A percentile compares a stretch with the other conserved stretches of the same genome.
Evolutionary conservation across 2,329 filamentous ascomycete species (phyloP).

Genomic region (Sporothrix dimorphospora): DNA sequence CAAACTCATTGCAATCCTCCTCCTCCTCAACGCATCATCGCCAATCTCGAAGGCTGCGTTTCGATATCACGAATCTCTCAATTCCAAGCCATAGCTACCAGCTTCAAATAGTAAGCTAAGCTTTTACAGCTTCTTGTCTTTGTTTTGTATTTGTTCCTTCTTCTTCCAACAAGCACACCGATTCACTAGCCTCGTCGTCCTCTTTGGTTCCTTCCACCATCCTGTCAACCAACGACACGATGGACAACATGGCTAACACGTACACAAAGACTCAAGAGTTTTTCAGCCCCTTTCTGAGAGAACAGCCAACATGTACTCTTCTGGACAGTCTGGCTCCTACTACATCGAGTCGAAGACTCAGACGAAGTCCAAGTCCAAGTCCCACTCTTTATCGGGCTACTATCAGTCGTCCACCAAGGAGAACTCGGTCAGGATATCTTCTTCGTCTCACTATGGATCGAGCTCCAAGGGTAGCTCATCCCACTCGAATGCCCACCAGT

Average conservation of each 20-base stretch:
- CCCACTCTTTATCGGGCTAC: no score
- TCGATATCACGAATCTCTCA: not conserved
- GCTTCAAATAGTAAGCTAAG: not conserved
- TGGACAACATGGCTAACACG: not conserved
- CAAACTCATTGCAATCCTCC: no score
- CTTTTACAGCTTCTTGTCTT: not conserved
- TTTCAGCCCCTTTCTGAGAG: not conserved
- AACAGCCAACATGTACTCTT: not conserved
- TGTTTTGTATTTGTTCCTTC: not conserved
- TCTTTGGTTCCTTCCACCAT: not conserved
- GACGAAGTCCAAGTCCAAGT: not conserved
- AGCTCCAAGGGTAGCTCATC: not conserved
- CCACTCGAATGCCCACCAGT: not conserved
- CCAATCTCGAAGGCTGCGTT: not conserved
- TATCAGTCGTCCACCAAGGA: not conserved
- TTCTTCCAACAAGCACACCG: not conserved
- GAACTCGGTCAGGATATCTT: slow-evolving; percentile 4
- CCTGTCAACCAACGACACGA: not conserved
- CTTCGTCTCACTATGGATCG: not conserved
- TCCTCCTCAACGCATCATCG: not conserved
- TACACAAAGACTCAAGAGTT: no score
- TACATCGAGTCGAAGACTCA: not conserved
- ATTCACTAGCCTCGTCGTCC: not conserved
- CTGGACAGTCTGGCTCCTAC: not conserved
- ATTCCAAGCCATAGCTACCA: not conserved